Evolutionary conservation across 2,329 filamentous ascomycete species (phyloP), one percentile per base, ranked within the genome.

Genomic region (Apiospora arundinis): DNA sequence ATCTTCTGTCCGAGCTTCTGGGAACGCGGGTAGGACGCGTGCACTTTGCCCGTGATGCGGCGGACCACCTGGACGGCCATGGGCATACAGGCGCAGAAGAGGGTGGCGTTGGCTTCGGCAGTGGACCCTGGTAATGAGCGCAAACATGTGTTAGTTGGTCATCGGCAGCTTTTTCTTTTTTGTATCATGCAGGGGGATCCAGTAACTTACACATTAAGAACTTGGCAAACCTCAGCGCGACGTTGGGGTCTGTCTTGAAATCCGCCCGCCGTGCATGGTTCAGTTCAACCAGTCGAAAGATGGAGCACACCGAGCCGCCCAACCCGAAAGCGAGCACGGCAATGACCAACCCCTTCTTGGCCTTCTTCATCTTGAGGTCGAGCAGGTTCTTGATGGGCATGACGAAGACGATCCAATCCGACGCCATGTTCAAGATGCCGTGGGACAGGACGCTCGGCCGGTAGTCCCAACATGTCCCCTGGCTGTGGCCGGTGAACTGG

Each of bases 261-360:
- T 37, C 25, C 1, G 16, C 1, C 16, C 18, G 5, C 14, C 5
- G 1, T 16, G 11, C 52, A 25, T 25, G 44, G 14, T 16, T 0
- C 37, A 69, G 16, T 18, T 63, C 66, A 2, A 48, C 18, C 16
- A 71, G 7, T 16, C 87, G 83, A 70, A 89, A 77, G 70, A 89
- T 82, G 2, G 86, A 88, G 75, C 87, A 89, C 9, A 89, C 71
- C 0, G 87, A 89, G 0, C 87, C 89, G 74, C 89, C 88, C 0
- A 89, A 80, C 0, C 87, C 87, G 0, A 89, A 80, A 0, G 85
- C 78, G 73, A 89, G 89, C 48, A 89, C 84, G 48, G 77, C 83
- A 16, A 88, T 84, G 0, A 89, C 82, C 3, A 85, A 86, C 1
- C 85, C 69, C 73, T 89, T 89, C 77, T 87, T 87, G 5, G 79